phyloP scores from a whole-genome alignment of 306 rosid species.

The Rubus parviflorus region DNA sequence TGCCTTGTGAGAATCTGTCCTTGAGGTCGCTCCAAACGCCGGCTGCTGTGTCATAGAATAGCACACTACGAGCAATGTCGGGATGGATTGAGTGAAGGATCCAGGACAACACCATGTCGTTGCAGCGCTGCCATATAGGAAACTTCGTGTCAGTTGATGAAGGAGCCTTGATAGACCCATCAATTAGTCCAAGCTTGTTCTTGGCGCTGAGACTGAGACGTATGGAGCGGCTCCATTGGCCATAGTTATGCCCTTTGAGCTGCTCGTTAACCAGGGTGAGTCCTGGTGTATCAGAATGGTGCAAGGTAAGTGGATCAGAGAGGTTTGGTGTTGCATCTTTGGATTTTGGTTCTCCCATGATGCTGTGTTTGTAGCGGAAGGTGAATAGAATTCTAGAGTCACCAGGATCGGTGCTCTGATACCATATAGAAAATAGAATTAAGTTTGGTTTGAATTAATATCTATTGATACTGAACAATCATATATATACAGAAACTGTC shows the following conservation, averaged over 20 bases:
- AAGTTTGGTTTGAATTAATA: too few relatives aligned
- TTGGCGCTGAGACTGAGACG: too few relatives aligned
- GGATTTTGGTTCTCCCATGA: too few relatives aligned
- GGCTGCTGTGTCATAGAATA: background rate
- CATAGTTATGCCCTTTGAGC: background rate
- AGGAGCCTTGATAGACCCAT: background rate
- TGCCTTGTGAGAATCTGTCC: background rate
- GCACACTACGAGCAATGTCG: background rate
- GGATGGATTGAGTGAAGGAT: background rate
- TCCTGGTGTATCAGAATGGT: background rate
- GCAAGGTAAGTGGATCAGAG: background rate
- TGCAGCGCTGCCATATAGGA: background rate
- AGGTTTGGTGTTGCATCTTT: background rate
- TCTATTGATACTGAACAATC: too few relatives aligned
- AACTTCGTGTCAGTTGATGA: background rate
- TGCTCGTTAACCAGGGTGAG: background rate
- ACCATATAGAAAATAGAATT: too few relatives aligned
- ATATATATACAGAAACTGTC: too few relatives aligned
- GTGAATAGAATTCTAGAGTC: too few relatives aligned
- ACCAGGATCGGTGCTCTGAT: too few relatives aligned
- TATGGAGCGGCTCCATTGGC: background rate
- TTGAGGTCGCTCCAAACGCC: background rate
- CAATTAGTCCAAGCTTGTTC: background rate
- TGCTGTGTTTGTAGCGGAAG: too few relatives aligned
- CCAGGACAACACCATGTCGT: background rate